A percentile compares a stretch with the other conserved stretches of the same genome.
Evolutionary conservation across 192 early-diverging fungal species (phyloP).

Genomic region (Coemansia sp.): DNA sequence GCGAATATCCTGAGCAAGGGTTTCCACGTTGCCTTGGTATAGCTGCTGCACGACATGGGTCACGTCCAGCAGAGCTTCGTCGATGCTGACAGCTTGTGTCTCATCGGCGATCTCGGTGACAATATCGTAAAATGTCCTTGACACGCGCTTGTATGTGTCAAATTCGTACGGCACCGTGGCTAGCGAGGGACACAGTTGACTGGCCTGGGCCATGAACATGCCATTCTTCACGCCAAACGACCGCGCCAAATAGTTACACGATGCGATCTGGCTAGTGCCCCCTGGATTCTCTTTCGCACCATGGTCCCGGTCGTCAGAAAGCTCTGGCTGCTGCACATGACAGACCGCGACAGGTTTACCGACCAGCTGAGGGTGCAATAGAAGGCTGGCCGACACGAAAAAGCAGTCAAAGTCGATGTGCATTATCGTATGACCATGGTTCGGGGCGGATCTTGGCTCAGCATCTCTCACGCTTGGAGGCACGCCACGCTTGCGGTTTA

Average conservation of each 20-base stretch:
- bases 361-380: constrained; percentile 63
- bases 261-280: constrained; percentile 67
- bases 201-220: constrained; percentile 70
- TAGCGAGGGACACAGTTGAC: constrained; percentile 63
- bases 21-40: constrained; percentile 7
- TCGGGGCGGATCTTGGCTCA: neutral
- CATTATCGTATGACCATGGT: constrained; percentile 53
- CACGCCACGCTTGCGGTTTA: constrained; percentile 9
- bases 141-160: constrained; percentile 64
- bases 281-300: neutral
- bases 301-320: neutral
- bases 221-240: constrained; percentile 75
- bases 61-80: constrained; percentile 82
- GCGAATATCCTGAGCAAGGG: constrained; percentile 60
- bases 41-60: constrained; percentile 27
- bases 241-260: constrained; percentile 86
- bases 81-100: constrained; percentile 78
- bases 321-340: constrained; percentile 51
- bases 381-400: constrained; percentile 81
- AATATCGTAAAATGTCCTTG: constrained; percentile 68
- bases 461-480: neutral
- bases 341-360: constrained; percentile 71
- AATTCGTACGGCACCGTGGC: constrained; percentile 72
- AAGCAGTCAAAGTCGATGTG: constrained; percentile 96
- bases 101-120: constrained; percentile 63